Evolutionary conservation across 1,139 yeast genomes (phyloP).

Genomic region (Ogataea hybrid): DNA sequence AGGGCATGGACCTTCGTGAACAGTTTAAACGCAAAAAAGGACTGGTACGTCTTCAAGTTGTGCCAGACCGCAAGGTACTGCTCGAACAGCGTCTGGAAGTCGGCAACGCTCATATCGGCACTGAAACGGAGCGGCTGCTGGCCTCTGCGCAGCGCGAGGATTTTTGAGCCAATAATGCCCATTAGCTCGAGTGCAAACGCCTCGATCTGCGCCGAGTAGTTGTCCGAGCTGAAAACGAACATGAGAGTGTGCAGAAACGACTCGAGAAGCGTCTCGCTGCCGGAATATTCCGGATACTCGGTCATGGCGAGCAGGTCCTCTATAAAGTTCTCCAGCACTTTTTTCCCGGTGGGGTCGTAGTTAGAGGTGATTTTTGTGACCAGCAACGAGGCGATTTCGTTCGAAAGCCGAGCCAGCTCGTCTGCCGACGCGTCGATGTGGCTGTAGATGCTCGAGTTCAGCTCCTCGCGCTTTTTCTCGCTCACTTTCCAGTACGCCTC

Average conservation of each 20-base stretch:
- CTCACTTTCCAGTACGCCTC: conserved; percentile 23
- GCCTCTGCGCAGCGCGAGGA: conserved; percentile 36
- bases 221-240: conserved; percentile 36
- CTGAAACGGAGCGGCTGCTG: conserved; percentile 21
- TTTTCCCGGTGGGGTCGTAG: conserved; percentile 39
- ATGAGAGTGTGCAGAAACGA: conserved; percentile 44
- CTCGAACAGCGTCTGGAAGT: conserved; percentile 15
- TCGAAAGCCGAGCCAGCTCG: conserved; percentile 23
- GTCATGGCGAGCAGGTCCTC: conserved; percentile 55
- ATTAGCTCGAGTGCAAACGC: conserved; percentile 52
- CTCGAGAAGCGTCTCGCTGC: conserved; percentile 47
- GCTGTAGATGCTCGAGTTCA: conserved; percentile 14
- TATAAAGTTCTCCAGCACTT: conserved; percentile 47
- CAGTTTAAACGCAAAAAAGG: conserved; percentile 14
- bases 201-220: conserved; percentile 40
- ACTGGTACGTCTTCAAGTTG: conserved; percentile 6
- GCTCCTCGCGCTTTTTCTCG: conserved; percentile 11
- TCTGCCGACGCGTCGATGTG: conserved; percentile 10
- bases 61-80: conserved; percentile 10
- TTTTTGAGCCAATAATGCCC: conserved; percentile 53
- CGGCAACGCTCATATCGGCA: conserved; percentile 17
- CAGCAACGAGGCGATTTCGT: conserved; percentile 41
- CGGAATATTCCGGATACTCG: conserved; percentile 59
- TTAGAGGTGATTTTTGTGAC: conserved; percentile 39
- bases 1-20: conserved; percentile 5